phyloP scores from a whole-genome alignment of 2,329 filamentous ascomycete genomes.

The Coniochaeta pulveracea region DNA sequence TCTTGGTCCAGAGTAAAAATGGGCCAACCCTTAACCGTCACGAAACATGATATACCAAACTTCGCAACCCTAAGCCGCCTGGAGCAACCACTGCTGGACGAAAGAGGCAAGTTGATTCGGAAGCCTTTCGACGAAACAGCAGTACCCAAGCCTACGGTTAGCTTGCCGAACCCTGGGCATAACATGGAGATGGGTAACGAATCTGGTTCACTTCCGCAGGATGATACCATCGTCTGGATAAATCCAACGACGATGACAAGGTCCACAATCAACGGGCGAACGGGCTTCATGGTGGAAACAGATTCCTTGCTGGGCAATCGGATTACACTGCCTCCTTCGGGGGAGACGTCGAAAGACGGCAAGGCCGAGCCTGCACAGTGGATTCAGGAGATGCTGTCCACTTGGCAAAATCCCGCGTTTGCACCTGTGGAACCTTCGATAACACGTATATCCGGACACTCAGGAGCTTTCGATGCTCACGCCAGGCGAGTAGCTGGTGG shows the following conservation, averaged over 20 bases:
- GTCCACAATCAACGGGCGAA: slow-evolving; percentile 41
- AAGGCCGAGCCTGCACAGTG: slow-evolving; percentile 26
- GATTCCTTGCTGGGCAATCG: slow-evolving; percentile 17
- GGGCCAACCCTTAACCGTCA: slow-evolving; percentile 11
- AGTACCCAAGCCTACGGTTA: slow-evolving; percentile 5
- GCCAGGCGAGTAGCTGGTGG: not conserved
- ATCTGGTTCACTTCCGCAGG: not conserved
- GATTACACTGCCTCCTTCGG: not conserved
- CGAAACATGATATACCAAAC: not conserved
- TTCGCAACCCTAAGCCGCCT: not conserved
- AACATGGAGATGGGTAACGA: no score
- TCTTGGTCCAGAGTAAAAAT: slow-evolving; percentile 24
- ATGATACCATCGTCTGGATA: slow-evolving; percentile 38
- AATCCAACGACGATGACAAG: slow-evolving; percentile 46
- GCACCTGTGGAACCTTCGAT: slow-evolving; percentile 32
- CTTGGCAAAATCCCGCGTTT: slow-evolving; percentile 73
- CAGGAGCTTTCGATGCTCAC: not conserved
- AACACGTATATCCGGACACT: slow-evolving; percentile 23
- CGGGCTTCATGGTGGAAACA: slow-evolving; percentile 31
- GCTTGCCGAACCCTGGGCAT: no score
- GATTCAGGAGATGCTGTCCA: slow-evolving; percentile 47
- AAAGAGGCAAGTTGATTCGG: slow-evolving; percentile 28
- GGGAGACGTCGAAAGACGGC: slow-evolving; percentile 13
- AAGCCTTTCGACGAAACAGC: slow-evolving; percentile 27
- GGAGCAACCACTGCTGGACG: slow-evolving; percentile 22